Conservation (phyloP, 345 rosid genomes). For the Hibiscus mutabilis region DNA sequence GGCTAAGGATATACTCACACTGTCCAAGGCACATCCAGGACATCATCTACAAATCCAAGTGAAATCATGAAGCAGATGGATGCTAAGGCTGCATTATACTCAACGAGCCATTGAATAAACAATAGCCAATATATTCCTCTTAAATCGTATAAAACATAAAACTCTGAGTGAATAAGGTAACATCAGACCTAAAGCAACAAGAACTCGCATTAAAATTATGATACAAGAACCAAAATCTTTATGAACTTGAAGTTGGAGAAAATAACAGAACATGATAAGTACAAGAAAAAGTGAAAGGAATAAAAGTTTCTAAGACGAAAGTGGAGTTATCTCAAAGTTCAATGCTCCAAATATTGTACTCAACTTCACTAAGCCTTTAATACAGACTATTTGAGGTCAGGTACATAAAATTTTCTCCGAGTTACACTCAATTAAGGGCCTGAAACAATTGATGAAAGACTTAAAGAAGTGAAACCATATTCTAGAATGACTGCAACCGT, state of each 20-base stretch:
- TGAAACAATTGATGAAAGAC: not conserved
- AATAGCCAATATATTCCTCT: conserved; percentile 9
- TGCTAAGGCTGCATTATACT: conserved; percentile 92
- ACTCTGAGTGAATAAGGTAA: not conserved
- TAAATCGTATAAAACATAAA: not conserved
- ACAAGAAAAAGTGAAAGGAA: not conserved
- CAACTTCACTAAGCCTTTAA: not conserved
- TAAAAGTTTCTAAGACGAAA: not conserved
- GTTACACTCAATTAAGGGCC: not conserved
- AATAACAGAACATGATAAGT: not conserved
- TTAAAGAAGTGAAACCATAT: not conserved
- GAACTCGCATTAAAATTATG: not conserved
- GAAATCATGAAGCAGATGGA: conserved; percentile 95
- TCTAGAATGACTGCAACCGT: not conserved
- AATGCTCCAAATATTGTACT: not conserved
- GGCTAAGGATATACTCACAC: conserved; percentile 60
- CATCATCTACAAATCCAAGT: conserved; percentile 95
- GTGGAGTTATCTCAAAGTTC: not conserved
- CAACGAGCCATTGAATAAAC: conserved; percentile 88
- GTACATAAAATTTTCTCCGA: not conserved
- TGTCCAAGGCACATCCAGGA: conserved; percentile 98
- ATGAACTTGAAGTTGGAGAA: not conserved
- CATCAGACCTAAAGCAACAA: not conserved
- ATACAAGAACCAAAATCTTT: not conserved
- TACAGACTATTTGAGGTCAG: not conserved